Evolutionary conservation across 495 filamentous ascomycete species (phyloP).

Genomic region (Neurospora sp.): DNA sequence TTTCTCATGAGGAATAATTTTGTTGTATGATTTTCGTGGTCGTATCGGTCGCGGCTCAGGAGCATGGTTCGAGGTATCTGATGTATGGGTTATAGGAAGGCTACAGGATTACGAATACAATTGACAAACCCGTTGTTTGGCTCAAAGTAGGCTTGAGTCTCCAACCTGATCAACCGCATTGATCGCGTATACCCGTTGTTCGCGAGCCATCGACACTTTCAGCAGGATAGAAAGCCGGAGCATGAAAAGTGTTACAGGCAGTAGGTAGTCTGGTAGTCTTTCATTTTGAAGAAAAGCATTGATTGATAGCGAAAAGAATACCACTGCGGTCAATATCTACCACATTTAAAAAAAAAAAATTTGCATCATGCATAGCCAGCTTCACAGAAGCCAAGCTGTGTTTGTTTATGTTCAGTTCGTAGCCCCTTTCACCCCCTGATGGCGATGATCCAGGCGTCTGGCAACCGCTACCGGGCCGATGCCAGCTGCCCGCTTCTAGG

Average conservation of each 20-base stretch:
- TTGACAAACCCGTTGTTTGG: background rate
- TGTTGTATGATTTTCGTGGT: background rate
- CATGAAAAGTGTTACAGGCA: background rate
- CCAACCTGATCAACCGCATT: background rate
- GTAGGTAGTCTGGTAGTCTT: background rate
- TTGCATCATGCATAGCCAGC: background rate
- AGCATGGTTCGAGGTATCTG: background rate
- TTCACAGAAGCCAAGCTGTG: background rate
- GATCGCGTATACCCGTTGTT: background rate
- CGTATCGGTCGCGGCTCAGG: background rate
- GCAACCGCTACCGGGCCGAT: background rate
- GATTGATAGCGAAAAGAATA: background rate
- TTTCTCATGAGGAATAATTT: background rate
- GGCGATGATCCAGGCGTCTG: background rate
- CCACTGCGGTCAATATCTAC: background rate
- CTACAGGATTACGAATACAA: background rate
- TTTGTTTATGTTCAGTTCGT: background rate
- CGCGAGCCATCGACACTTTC: background rate
- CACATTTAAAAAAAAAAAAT: no score
- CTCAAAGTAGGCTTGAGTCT: background rate
- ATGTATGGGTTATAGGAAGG: background rate
- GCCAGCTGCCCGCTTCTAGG: background rate
- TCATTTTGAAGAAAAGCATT: background rate
- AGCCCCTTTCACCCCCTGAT: background rate
- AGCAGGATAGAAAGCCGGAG: background rate